These are phyloP conservation scores for Sporothrix inflata DNA, from an alignment of 2,329 filamentous ascomycete genomes.

Conservation along the genomic window DNA sequence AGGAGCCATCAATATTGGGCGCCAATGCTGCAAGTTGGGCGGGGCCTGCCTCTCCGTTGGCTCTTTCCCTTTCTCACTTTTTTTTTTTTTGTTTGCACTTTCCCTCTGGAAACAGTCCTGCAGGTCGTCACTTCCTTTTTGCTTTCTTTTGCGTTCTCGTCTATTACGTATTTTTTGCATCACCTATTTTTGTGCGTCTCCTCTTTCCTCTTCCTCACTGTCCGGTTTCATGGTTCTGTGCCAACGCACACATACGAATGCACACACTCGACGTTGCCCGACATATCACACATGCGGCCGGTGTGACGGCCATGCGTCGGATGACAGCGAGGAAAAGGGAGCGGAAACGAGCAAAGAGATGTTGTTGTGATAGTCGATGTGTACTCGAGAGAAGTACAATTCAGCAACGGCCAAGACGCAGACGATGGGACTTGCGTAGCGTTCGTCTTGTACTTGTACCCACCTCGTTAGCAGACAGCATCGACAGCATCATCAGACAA, in stretches of 20 bases:
- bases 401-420: neutral
- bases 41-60: neutral
- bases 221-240: neutral
- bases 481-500: neutral
- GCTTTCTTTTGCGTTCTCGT: neutral
- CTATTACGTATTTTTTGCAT: too few relatives aligned
- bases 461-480: neutral
- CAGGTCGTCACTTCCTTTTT: neutral
- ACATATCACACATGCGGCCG: slow-evolving; percentile 42
- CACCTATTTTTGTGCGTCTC: neutral
- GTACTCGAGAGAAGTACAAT: neutral
- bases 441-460: slow-evolving; percentile 12
- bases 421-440: neutral
- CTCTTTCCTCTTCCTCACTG: neutral
- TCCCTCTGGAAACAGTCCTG: neutral
- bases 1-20: slow-evolving; percentile 24
- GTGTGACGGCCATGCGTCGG: slow-evolving; percentile 47
- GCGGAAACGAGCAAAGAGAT: neutral
- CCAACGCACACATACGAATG: slow-evolving; percentile 12
- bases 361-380: neutral
- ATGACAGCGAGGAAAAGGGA: neutral
- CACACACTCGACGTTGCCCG: slow-evolving; percentile 10
- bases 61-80: neutral
- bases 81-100: neutral
- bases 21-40: neutral